Conservation (phyloP, 208 protist genomes). For the Angomonas desouzai region DNA sequence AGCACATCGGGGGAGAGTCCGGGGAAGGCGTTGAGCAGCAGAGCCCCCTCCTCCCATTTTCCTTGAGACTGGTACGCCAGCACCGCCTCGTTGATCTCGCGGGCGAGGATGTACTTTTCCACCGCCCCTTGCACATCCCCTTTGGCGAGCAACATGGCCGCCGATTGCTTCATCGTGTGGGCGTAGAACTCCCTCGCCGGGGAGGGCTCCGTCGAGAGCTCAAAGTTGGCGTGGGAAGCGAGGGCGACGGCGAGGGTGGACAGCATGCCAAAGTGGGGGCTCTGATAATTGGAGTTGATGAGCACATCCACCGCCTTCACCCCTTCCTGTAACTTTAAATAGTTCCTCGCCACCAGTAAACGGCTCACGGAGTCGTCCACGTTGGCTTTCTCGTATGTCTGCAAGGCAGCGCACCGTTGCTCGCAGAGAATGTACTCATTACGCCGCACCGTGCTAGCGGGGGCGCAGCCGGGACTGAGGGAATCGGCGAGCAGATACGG, state of each 20-base stretch:
- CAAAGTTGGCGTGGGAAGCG: conserved; percentile 23
- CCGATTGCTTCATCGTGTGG: conserved; percentile 43
- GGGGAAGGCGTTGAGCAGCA: conserved; percentile 29
- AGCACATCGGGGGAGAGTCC: background rate
- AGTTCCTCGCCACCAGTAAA: conserved; percentile 46
- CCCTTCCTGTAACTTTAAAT: conserved; percentile 44
- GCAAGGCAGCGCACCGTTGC: conserved; percentile 33
- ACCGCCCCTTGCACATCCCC: conserved; percentile 66
- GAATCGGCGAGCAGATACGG: conserved; percentile 43
- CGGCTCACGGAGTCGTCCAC: conserved; percentile 38
- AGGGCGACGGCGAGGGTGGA: conserved; percentile 62
- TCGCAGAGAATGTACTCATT: conserved; percentile 57
- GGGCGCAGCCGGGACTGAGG: conserved; percentile 41
- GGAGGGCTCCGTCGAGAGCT: background rate
- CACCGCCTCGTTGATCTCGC: conserved; percentile 56
- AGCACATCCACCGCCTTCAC: conserved; percentile 64
- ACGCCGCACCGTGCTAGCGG: conserved; percentile 22
- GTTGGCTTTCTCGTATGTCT: conserved; percentile 24
- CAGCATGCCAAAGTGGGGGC: conserved; percentile 46
- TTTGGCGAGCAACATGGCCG: conserved; percentile 61
- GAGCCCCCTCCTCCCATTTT: conserved; percentile 55
- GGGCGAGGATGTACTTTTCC: conserved; percentile 67
- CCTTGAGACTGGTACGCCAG: conserved; percentile 61
- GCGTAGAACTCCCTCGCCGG: conserved; percentile 36
- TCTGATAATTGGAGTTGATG: conserved; percentile 59